Conservation (phyloP, 2,329 filamentous ascomycete genomes). For the Pseudocercospora cruenta region DNA sequence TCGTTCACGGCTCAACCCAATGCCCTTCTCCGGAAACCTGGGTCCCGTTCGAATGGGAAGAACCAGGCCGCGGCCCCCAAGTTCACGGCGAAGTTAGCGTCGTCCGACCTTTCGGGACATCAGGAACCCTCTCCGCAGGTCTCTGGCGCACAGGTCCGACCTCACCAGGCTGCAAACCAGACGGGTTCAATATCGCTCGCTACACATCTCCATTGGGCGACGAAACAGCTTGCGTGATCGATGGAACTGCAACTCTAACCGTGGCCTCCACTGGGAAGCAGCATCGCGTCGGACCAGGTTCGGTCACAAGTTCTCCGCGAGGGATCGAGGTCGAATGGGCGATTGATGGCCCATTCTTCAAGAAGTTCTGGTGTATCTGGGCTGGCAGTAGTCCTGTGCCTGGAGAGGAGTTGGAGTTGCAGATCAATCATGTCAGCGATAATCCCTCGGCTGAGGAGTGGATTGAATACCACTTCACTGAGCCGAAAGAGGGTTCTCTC, state of each 20-base stretch:
- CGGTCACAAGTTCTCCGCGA: not conserved
- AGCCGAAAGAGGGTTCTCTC: not conserved
- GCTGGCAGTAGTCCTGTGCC: not conserved
- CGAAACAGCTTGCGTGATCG: not conserved
- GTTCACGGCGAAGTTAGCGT: not conserved
- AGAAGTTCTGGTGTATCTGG: not conserved
- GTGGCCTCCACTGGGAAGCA: not conserved
- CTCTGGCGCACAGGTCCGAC: not conserved
- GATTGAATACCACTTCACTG: not conserved
- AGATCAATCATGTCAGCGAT: not conserved
- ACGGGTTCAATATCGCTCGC: not conserved
- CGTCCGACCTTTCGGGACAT: not conserved
- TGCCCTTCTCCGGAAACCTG: not conserved
- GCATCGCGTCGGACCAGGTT: not conserved
- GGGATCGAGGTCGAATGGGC: not conserved
- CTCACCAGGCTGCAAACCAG: not conserved
- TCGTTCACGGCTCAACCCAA: not conserved
- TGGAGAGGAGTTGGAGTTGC: not conserved
- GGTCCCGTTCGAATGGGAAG: not conserved
- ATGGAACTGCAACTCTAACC: not conserved
- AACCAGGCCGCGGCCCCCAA: not conserved
- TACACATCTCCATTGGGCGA: not conserved
- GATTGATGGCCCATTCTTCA: not conserved
- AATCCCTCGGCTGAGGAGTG: not conserved
- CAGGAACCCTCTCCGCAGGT: not conserved